phyloP scores from a whole-genome alignment of 2,329 filamentous ascomycete genomes.

The Clarireedia monteithiana region DNA sequence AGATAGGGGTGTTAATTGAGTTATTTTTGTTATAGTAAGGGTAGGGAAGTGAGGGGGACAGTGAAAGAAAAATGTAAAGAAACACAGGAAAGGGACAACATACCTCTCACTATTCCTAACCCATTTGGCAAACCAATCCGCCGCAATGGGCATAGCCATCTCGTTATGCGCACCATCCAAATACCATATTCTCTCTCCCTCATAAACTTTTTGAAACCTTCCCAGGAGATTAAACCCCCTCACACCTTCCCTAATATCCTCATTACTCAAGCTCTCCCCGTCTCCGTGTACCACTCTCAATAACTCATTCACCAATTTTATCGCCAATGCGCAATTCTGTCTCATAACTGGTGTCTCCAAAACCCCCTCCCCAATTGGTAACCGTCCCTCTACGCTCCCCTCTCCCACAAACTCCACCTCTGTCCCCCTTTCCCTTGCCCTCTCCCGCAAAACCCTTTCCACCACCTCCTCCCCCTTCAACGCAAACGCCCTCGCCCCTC shows the following conservation, averaged over 20 bases:
- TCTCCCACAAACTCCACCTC: slow-evolving; percentile 14
- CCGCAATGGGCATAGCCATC: slow-evolving; percentile 75
- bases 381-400: no score
- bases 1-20: no score
- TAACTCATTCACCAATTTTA: no score
- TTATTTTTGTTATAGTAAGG: no score
- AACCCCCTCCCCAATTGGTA: no score
- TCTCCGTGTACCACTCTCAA: background rate
- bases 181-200: slow-evolving; percentile 30
- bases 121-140: slow-evolving; percentile 60
- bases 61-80: no score
- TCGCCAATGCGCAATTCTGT: no score
- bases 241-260: background rate
- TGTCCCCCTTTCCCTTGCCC: slow-evolving; percentile 43
- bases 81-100: no score
- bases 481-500: slow-evolving; percentile 50
- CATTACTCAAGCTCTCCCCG: background rate
- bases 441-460: slow-evolving; percentile 35
- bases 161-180: slow-evolving; percentile 32
- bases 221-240: slow-evolving; percentile 51
- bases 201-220: slow-evolving; percentile 56
- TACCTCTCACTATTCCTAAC: no score
- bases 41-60: no score
- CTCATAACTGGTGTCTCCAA: no score
- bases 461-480: slow-evolving; percentile 42